A percentile compares a stretch with the other conserved stretches of the same genome.
Conservation (phyloP, 805 yeast genomes). For the Kuraishia capsulata region DNA sequence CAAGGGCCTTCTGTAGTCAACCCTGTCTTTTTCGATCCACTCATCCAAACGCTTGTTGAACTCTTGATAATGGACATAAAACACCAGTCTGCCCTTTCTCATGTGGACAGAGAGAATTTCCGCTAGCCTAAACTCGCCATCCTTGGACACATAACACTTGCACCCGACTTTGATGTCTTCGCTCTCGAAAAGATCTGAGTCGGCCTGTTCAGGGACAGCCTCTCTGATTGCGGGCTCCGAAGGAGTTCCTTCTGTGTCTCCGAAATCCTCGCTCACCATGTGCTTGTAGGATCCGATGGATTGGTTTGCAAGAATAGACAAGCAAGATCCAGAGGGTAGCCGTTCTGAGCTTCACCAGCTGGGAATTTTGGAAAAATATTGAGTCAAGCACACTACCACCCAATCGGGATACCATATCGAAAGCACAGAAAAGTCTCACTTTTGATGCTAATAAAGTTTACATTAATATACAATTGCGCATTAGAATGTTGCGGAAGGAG, state of each 20-base stretch:
- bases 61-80: constrained; percentile 90
- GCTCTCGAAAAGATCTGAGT: constrained; percentile 13
- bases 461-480: too few relatives aligned
- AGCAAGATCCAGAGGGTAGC: too few relatives aligned
- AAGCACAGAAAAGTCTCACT: too few relatives aligned
- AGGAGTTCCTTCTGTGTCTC: background rate
- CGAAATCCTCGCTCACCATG: background rate
- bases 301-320: too few relatives aligned
- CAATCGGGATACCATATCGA: too few relatives aligned
- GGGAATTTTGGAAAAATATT: too few relatives aligned
- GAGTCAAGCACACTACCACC: too few relatives aligned
- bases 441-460: too few relatives aligned
- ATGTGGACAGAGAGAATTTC: constrained; percentile 73
- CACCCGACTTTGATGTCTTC: constrained; percentile 67
- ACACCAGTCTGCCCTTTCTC: constrained; percentile 69
- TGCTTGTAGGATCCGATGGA: background rate
- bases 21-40: constrained; percentile 71
- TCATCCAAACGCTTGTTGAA: constrained; percentile 96
- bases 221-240: background rate
- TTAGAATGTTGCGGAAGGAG: too few relatives aligned
- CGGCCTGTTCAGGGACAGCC: background rate
- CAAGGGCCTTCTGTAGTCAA: constrained; percentile 64
- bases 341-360: too few relatives aligned
- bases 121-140: constrained; percentile 70
- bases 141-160: constrained; percentile 75